Evolutionary conservation across 140 eudicot genomes (phyloP).

Genomic region (Cichorium intybus): DNA sequence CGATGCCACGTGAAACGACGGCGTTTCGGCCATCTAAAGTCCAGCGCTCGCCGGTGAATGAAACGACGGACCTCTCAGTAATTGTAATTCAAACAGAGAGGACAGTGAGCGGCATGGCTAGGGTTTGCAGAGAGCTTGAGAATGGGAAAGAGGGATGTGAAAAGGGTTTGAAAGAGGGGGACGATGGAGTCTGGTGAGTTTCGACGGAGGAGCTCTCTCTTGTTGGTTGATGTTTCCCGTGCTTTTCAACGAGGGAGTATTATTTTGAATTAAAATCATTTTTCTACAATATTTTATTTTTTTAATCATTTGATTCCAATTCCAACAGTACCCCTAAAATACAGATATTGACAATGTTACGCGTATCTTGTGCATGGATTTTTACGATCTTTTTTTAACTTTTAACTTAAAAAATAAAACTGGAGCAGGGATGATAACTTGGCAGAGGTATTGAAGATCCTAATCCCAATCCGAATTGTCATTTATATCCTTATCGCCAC

Average conservation of each 20-base stretch:
- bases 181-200: constrained; percentile 23
- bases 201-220: constrained; percentile 26
- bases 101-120: constrained; percentile 22
- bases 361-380: no score
- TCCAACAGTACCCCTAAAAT: no score
- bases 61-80: constrained; percentile 15
- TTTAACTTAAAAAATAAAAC: no score
- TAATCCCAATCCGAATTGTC: no score
- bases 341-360: no score
- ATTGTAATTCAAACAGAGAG: constrained; percentile 5
- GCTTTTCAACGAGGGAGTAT: constrained; percentile 36
- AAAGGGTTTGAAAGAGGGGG: constrained; percentile 3
- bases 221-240: constrained; percentile 28
- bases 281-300: not conserved
- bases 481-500: no score
- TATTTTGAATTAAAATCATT: constrained; percentile 15
- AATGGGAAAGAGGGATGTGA: not conserved
- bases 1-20: constrained; percentile 29
- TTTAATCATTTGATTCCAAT: constrained; percentile 7
- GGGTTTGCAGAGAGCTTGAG: constrained; percentile 34
- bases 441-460: no score
- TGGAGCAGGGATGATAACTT: no score
- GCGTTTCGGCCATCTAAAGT: constrained; percentile 31
- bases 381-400: no score
- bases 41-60: constrained; percentile 25